phyloP scores from a whole-genome alignment of 2,329 filamentous ascomycete genomes.

The Mycosphaerella sp. region DNA sequence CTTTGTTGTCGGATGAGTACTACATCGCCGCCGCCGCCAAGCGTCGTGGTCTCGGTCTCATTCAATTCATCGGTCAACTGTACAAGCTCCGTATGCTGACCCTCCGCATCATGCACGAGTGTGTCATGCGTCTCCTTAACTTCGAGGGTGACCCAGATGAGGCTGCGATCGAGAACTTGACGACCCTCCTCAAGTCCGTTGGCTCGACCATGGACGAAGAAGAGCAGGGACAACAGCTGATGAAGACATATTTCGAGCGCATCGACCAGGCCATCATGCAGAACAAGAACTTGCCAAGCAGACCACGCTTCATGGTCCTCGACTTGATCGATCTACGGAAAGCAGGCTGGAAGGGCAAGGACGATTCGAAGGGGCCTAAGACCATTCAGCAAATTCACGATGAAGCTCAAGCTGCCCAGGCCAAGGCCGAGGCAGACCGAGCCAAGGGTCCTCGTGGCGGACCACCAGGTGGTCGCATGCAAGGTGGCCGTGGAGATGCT shows the following conservation, averaged over 20 bases:
- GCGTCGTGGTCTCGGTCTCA: conserved; percentile 91
- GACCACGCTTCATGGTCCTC: conserved; percentile 94
- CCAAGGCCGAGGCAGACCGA: conserved; percentile 60
- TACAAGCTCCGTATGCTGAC: conserved; percentile 99
- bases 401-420: conserved; percentile 70
- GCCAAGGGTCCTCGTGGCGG: conserved; percentile 57
- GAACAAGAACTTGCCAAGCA: conserved; percentile 67
- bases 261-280: conserved; percentile 77
- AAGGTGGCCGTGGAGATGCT: conserved; percentile 75
- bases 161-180: conserved; percentile 91
- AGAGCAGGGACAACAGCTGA: conserved; percentile 73
- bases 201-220: conserved; percentile 76
- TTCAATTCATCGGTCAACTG: conserved; percentile 98
- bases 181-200: conserved; percentile 85
- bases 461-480: conserved; percentile 60
- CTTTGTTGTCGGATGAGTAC: conserved; percentile 91
- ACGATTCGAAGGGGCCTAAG: conserved; percentile 95
- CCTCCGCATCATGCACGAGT: conserved; percentile 99
- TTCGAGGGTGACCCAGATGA: conserved; percentile 91
- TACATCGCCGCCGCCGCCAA: conserved; percentile 91
- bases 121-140: conserved; percentile 93
- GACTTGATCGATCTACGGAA: conserved; percentile 81
- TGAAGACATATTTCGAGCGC: conserved; percentile 89
- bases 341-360: conserved; percentile 76
- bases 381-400: conserved; percentile 88